Percentiles rank a stretch among this genome's conserved stretches.
phyloP scores from a whole-genome alignment of 2,329 filamentous ascomycete genomes.

The Botryotinia convoluta region DNA sequence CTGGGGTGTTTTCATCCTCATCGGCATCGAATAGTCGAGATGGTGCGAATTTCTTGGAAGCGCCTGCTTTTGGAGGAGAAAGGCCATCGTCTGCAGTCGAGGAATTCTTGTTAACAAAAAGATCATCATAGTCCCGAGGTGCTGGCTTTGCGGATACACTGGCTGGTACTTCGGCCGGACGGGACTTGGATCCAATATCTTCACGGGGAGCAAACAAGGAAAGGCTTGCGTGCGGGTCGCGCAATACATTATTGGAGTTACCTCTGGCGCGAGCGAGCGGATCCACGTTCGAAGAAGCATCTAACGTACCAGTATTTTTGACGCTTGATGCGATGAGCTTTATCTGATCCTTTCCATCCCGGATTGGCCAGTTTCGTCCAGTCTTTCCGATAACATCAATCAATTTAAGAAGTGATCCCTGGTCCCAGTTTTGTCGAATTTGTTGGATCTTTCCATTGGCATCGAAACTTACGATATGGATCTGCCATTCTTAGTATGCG shows the following conservation, averaged over 20 bases:
- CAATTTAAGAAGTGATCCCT: conserved; percentile 87
- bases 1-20: conserved; percentile 47
- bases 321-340: conserved; percentile 67
- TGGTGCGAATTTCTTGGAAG: conserved; percentile 59
- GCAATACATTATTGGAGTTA: conserved; percentile 53
- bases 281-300: conserved; percentile 37
- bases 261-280: conserved; percentile 47
- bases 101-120: conserved; percentile 55
- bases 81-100: conserved; percentile 27
- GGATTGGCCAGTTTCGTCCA: conserved; percentile 92
- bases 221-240: conserved; percentile 68
- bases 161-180: conserved; percentile 55
- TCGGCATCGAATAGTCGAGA: conserved; percentile 63
- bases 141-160: conserved; percentile 68
- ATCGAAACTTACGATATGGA: conserved; percentile 87
- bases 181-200: conserved; percentile 51
- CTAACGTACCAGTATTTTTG: conserved; percentile 46
- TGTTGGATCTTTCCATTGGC: conserved; percentile 73
- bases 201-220: conserved; percentile 73
- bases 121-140: conserved; percentile 65
- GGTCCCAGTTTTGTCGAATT: conserved; percentile 92
- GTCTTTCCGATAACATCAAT: conserved; percentile 89
- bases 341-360: conserved; percentile 79
- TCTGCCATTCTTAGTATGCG: conserved; percentile 47
- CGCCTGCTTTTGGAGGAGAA: conserved; percentile 45